Evolutionary conservation across 768 basidiomycete species (phyloP).

Genomic region (Lyophyllum shimeji): DNA sequence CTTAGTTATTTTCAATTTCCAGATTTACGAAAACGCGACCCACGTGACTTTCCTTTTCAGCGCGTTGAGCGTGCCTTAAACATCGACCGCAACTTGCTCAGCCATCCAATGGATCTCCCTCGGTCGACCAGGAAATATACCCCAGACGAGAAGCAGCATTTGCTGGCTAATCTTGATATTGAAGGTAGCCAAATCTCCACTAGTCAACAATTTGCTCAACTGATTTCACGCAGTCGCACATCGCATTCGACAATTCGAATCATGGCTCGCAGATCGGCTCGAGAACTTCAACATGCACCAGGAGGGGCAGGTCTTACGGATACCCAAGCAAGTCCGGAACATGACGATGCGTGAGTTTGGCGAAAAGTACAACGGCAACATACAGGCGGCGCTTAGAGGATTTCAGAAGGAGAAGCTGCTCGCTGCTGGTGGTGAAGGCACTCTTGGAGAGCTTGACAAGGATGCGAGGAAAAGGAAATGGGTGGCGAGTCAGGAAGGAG

Average conservation of each 20-base stretch:
- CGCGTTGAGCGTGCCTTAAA: slow-evolving; percentile 18
- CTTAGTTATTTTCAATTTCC: slow-evolving; percentile 15
- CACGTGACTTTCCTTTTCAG: slow-evolving; percentile 36
- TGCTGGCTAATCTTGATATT: slow-evolving; percentile 75
- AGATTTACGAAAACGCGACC: slow-evolving; percentile 27
- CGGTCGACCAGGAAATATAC: slow-evolving; percentile 39
- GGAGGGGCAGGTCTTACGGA: slow-evolving; percentile 70
- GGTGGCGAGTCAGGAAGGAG: slow-evolving; percentile 61
- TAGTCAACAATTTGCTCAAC: not conserved
- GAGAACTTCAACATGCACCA: slow-evolving; percentile 75
- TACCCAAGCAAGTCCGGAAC: slow-evolving; percentile 70
- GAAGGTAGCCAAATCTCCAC: slow-evolving; percentile 51
- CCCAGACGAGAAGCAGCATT: slow-evolving; percentile 71
- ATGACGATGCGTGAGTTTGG: slow-evolving; percentile 80
- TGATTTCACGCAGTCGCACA: slow-evolving; percentile 55
- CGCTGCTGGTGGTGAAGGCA: slow-evolving; percentile 47
- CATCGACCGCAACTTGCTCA: slow-evolving; percentile 9
- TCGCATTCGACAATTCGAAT: slow-evolving; percentile 69
- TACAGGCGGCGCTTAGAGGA: slow-evolving; percentile 69
- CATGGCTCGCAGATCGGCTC: slow-evolving; percentile 72
- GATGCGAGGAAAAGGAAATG: slow-evolving; percentile 76
- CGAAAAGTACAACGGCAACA: slow-evolving; percentile 73
- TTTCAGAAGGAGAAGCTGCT: slow-evolving; percentile 63
- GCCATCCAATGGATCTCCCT: slow-evolving; percentile 27
- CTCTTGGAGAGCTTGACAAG: slow-evolving; percentile 59